These are phyloP conservation scores for Mimosa bimucronata DNA, from an alignment of 306 rosid species.

Conservation along the genomic window DNA sequence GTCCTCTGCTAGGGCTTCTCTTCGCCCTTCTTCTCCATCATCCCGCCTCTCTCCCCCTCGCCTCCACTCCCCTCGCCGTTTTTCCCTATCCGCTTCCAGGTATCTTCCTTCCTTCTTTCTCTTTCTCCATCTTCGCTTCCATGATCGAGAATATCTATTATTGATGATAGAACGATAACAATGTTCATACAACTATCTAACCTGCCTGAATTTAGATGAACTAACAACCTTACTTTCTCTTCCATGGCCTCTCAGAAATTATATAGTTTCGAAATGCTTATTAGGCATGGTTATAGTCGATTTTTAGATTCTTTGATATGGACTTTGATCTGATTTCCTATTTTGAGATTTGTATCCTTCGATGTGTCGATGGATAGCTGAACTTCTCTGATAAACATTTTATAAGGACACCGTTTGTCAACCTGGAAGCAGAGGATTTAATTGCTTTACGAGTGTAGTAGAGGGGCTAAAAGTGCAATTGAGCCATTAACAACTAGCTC, in stretches of 20 bases:
- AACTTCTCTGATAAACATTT: background rate
- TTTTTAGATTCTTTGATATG: background rate
- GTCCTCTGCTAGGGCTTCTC: conserved; percentile 68
- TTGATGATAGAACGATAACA: too few species aligned
- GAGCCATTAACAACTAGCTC: background rate
- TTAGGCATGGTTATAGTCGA: background rate
- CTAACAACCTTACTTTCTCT: too few species aligned
- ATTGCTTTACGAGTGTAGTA: background rate
- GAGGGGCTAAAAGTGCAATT: background rate
- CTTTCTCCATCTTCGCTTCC: background rate
- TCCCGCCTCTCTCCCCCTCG: conserved; percentile 67
- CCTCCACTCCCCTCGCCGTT: conserved; percentile 72
- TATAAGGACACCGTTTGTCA: background rate
- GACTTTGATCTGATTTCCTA: background rate
- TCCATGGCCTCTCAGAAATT: background rate
- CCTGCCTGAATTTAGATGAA: too few species aligned
- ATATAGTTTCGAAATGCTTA: background rate
- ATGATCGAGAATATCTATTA: too few species aligned
- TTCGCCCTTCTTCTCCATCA: conserved; percentile 64
- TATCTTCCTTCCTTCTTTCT: conserved; percentile 12
- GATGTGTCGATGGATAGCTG: background rate
- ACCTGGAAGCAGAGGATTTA: background rate
- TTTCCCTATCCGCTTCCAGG: conserved; percentile 73
- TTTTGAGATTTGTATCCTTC: background rate
- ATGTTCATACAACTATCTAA: too few species aligned